Percentiles rank a stretch among this genome's conserved stretches.
Conservation (phyloP, 257 asterid species). For the Orobanche coerulescens region DNA sequence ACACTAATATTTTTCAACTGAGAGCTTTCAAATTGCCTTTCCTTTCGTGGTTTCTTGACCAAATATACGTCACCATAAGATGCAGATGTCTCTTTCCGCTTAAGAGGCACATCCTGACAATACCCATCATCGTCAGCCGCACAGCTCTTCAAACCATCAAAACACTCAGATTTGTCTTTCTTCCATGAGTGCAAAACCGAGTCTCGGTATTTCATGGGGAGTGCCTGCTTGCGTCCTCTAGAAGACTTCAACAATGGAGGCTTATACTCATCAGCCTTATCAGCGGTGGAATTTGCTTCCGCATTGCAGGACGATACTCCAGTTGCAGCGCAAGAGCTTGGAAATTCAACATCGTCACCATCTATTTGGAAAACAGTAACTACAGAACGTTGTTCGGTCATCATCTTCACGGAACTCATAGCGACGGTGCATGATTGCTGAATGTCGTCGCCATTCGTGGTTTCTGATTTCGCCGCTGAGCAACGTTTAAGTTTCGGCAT, state of each 20-base stretch:
- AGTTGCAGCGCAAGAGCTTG: constrained; percentile 25
- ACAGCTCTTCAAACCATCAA: constrained; percentile 22
- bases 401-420: constrained; percentile 19
- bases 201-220: constrained; percentile 53
- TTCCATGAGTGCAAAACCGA: constrained; percentile 63
- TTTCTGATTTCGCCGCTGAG: constrained; percentile 33
- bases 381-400: constrained; percentile 21
- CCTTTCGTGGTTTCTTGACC: constrained; percentile 35
- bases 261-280: constrained; percentile 25
- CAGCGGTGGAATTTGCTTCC: constrained; percentile 23
- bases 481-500: constrained; percentile 79
- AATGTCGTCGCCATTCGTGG: constrained; percentile 21
- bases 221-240: constrained; percentile 61
- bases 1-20: constrained; percentile 30
- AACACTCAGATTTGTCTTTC: constrained; percentile 38
- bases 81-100: constrained; percentile 31
- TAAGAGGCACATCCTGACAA: constrained; percentile 22
- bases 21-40: constrained; percentile 20
- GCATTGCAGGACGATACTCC: constrained; percentile 23
- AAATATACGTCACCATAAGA: constrained; percentile 25
- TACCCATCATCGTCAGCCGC: constrained; percentile 24
- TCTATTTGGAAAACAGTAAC: constrained; percentile 51
- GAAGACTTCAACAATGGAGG: constrained; percentile 72
- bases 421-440: constrained; percentile 30
- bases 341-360: constrained; percentile 26